Percentiles rank a stretch among this genome's conserved stretches.
phyloP scores from a whole-genome alignment of 2,329 filamentous ascomycete genomes.

The Berkeleyomyces rouxiae region DNA sequence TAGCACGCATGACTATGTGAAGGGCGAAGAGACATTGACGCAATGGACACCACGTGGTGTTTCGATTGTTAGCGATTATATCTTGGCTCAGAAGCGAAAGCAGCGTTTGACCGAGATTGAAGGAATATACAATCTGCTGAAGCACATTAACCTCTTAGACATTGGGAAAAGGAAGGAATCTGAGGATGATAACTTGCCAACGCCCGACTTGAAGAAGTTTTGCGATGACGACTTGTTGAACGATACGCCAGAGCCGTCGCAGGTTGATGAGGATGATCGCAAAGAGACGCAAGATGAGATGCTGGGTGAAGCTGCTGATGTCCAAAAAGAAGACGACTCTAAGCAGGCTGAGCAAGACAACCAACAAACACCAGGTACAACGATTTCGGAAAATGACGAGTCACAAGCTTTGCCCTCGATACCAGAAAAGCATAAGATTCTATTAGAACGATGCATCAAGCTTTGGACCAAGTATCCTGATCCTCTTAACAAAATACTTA shows the following conservation, averaged over 20 bases:
- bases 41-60: conserved; percentile 83
- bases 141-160: conserved; percentile 30
- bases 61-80: conserved; percentile 77
- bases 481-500: conserved; percentile 37
- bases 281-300: conserved; percentile 16
- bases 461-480: conserved; percentile 50
- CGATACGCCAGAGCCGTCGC: conserved; percentile 38
- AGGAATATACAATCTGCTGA: conserved; percentile 49
- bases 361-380: not conserved
- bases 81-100: conserved; percentile 56
- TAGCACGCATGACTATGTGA: conserved; percentile 87
- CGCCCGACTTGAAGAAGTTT: conserved; percentile 15
- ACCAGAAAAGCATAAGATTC: conserved; percentile 25
- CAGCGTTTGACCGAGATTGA: conserved; percentile 66
- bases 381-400: not conserved
- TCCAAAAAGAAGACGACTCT: not conserved
- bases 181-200: conserved; percentile 16
- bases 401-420: conserved; percentile 5
- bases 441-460: conserved; percentile 40
- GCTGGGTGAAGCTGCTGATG: conserved; percentile 15
- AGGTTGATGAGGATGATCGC: conserved; percentile 22
- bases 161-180: conserved; percentile 18
- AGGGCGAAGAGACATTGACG: conserved; percentile 74
- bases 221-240: conserved; percentile 39
- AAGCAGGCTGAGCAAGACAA: not conserved